Evolutionary conservation across 495 filamentous ascomycete genomes (phyloP).

Genomic region (Letharia lupina): DNA sequence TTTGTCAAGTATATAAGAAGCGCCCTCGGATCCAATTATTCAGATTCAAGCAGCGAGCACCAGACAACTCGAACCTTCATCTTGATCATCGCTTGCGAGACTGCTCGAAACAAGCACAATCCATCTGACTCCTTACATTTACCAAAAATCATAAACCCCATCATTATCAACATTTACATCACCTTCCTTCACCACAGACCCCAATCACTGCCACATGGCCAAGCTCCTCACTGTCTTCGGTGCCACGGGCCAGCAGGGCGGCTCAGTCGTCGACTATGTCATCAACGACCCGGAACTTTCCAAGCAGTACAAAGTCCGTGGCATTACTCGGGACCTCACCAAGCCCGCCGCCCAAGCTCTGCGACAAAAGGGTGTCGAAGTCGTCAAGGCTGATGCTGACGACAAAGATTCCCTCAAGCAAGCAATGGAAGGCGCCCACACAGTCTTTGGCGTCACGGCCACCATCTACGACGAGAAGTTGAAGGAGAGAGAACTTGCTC

Average conservation of each 20-base stretch:
- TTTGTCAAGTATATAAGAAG: neutral
- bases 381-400: slow-evolving; percentile 42
- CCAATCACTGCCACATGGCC: slow-evolving; percentile 27
- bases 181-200: neutral
- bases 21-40: fast-evolving
- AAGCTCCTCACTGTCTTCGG: slow-evolving; percentile 50
- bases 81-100: neutral
- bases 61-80: neutral
- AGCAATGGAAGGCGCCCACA: slow-evolving; percentile 41
- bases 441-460: slow-evolving; percentile 44
- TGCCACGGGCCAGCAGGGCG: slow-evolving; percentile 53
- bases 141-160: neutral
- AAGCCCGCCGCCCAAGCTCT: slow-evolving; percentile 38
- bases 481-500: slow-evolving; percentile 40
- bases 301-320: slow-evolving; percentile 42
- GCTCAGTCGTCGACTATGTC: slow-evolving; percentile 43
- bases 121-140: neutral
- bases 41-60: neutral
- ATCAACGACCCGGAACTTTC: slow-evolving; percentile 39
- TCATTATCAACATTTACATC: neutral
- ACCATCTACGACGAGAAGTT: slow-evolving; percentile 26
- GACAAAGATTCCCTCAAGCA: slow-evolving; percentile 32
- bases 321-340: slow-evolving; percentile 44
- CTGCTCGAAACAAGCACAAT: neutral
- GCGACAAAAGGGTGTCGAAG: slow-evolving; percentile 35